A percentile compares a stretch with the other conserved stretches of the same genome.
Conservation (phyloP, 2,329 filamentous ascomycete genomes). For the Calycina herbarum region DNA sequence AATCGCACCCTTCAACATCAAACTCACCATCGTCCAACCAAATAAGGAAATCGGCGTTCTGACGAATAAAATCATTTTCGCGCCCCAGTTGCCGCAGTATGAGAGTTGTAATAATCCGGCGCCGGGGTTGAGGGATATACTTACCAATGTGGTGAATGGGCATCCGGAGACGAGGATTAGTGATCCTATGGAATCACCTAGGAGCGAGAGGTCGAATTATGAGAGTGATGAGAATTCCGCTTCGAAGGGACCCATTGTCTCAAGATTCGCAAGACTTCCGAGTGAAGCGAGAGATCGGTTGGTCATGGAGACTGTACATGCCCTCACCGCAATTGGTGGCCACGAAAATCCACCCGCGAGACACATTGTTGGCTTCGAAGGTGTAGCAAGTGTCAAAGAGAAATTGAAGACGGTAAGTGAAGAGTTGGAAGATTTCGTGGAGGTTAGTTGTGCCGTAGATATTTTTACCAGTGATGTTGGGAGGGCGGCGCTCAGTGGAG, state of each 20-base stretch:
- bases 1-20: slow-evolving; percentile 94
- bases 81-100: slow-evolving; percentile 72
- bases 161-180: slow-evolving; percentile 62
- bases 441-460: slow-evolving; percentile 62
- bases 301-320: slow-evolving; percentile 86
- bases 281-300: slow-evolving; percentile 68
- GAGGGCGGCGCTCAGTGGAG: slow-evolving; percentile 29
- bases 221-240: slow-evolving; percentile 21
- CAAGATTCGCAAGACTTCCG: slow-evolving; percentile 74
- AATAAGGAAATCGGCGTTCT: slow-evolving; percentile 89
- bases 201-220: neutral
- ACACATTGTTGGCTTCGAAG: slow-evolving; percentile 91
- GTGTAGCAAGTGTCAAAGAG: slow-evolving; percentile 84
- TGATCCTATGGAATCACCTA: slow-evolving; percentile 1
- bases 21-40: slow-evolving; percentile 92
- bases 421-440: slow-evolving; percentile 93
- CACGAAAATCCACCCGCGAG: slow-evolving; percentile 93
- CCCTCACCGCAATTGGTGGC: slow-evolving; percentile 86
- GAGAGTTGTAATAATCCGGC: slow-evolving; percentile 70
- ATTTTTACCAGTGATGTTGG: slow-evolving; percentile 37
- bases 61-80: slow-evolving; percentile 82
- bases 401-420: slow-evolving; percentile 96
- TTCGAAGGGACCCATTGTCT: slow-evolving; percentile 46
- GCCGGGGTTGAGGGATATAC: slow-evolving; percentile 79
- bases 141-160: slow-evolving; percentile 75